phyloP scores from a whole-genome alignment of 768 basidiomycete species.

The Phlegmacium glaucopus region DNA sequence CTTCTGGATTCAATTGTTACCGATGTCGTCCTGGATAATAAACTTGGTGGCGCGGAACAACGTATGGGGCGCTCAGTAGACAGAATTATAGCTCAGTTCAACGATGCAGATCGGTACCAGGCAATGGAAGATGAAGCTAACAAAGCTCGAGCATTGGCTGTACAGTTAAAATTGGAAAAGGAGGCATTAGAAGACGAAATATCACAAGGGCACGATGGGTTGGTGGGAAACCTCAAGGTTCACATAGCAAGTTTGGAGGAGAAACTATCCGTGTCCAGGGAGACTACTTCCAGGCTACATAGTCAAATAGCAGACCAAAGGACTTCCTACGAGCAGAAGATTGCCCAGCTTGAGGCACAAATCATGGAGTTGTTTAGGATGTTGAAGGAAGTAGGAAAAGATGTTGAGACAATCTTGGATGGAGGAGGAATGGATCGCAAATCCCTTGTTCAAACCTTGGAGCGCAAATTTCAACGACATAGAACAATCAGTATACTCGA shows the following conservation, averaged over 20 bases:
- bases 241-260: constrained; percentile 71
- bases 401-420: constrained; percentile 73
- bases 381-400: constrained; percentile 81
- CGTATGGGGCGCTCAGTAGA: constrained; percentile 89
- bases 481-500: constrained; percentile 87
- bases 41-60: constrained; percentile 78
- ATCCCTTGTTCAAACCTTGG: constrained; percentile 73
- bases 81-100: constrained; percentile 83
- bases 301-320: constrained; percentile 77
- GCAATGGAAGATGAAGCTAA: constrained; percentile 74
- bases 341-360: constrained; percentile 85
- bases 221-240: constrained; percentile 77
- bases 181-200: constrained; percentile 80
- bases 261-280: constrained; percentile 73
- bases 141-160: constrained; percentile 58
- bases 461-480: constrained; percentile 77
- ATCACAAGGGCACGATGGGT: constrained; percentile 74
- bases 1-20: constrained; percentile 87
- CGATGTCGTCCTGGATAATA: constrained; percentile 91
- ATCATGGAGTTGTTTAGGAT: constrained; percentile 93
- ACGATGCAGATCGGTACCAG: constrained; percentile 83
- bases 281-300: constrained; percentile 72
- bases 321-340: constrained; percentile 77
- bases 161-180: constrained; percentile 76
- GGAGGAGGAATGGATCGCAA: constrained; percentile 73